These are phyloP conservation scores for Niebla homalea DNA, from an alignment of 495 filamentous ascomycete genomes.

Conservation along the genomic window DNA sequence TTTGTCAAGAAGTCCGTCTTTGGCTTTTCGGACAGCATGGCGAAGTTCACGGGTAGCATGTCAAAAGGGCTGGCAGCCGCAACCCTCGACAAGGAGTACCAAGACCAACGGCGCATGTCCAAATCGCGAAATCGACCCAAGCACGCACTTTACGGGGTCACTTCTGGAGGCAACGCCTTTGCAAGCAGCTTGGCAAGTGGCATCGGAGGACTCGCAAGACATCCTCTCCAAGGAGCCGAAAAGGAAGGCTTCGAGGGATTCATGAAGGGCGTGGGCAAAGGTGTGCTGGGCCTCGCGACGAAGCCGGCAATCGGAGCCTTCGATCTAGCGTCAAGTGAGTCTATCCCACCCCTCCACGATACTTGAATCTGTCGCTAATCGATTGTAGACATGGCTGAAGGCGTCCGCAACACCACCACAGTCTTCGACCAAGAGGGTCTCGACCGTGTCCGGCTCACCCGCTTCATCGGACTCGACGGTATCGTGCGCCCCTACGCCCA, in stretches of 20 bases:
- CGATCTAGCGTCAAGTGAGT: constrained; percentile 74
- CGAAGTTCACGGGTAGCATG: constrained; percentile 91
- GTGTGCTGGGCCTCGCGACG: constrained; percentile 78
- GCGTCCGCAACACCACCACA: constrained; percentile 95
- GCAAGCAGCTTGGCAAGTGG: constrained; percentile 84
- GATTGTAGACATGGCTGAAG: constrained; percentile 64
- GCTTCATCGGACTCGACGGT: constrained; percentile 83
- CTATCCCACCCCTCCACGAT: too few species aligned
- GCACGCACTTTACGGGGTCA: constrained; percentile 92
- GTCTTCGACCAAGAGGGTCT: constrained; percentile 92
- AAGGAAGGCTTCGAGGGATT: constrained; percentile 88
- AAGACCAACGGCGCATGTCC: constrained; percentile 87
- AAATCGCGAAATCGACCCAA: constrained; percentile 88
- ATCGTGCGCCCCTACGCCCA: constrained; percentile 92
- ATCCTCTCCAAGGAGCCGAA: constrained; percentile 90
- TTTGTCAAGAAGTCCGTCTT: constrained; percentile 99
- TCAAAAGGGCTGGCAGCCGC: constrained; percentile 91
- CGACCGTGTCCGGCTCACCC: constrained; percentile 80
- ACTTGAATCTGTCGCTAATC: constrained; percentile 15
- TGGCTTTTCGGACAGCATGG: constrained; percentile 88
- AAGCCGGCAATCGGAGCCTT: constrained; percentile 96
- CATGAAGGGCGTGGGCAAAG: constrained; percentile 95
- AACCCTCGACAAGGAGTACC: constrained; percentile 95
- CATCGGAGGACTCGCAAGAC: constrained; percentile 80
- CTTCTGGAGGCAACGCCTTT: constrained; percentile 88